These are phyloP conservation scores for Pouteria campechiana DNA, from an alignment of 179 eudicot species.

Conservation along the genomic window DNA sequence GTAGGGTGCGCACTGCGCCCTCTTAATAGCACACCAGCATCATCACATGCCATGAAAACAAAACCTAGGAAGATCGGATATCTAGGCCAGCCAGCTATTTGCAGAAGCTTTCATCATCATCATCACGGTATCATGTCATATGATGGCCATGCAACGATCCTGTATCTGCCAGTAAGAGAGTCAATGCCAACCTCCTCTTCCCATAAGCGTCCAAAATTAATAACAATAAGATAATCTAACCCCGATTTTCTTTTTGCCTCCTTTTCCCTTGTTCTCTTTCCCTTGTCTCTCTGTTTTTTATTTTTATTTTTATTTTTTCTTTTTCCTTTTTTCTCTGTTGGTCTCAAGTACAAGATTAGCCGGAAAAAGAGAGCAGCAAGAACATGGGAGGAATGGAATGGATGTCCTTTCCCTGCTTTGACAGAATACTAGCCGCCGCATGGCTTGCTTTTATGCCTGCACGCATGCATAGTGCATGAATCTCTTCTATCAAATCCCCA, in stretches of 20 bases:
- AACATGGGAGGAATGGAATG: background rate
- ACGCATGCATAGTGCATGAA: background rate
- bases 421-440: slow-evolving; percentile 15
- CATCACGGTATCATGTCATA: slow-evolving; percentile 8
- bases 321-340: background rate
- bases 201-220: no score
- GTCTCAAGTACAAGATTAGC: slow-evolving; percentile 9
- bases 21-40: slow-evolving; percentile 23
- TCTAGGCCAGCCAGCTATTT: no score
- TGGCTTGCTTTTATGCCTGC: slow-evolving; percentile 1
- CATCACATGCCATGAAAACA: slow-evolving; percentile 18
- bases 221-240: no score
- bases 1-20: no score
- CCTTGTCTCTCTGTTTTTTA: slow-evolving; percentile 5
- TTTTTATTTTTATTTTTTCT: background rate
- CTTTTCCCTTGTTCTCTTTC: background rate
- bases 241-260: no score
- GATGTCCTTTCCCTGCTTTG: slow-evolving; percentile 2
- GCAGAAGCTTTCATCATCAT: slow-evolving; percentile 10
- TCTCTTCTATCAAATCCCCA: background rate
- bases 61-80: slow-evolving; percentile 32
- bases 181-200: no score
- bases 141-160: no score
- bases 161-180: no score
- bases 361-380: background rate